These are phyloP conservation scores for Choiromyces venosus DNA, from an alignment of 495 filamentous ascomycete genomes.

Conservation along the genomic window DNA sequence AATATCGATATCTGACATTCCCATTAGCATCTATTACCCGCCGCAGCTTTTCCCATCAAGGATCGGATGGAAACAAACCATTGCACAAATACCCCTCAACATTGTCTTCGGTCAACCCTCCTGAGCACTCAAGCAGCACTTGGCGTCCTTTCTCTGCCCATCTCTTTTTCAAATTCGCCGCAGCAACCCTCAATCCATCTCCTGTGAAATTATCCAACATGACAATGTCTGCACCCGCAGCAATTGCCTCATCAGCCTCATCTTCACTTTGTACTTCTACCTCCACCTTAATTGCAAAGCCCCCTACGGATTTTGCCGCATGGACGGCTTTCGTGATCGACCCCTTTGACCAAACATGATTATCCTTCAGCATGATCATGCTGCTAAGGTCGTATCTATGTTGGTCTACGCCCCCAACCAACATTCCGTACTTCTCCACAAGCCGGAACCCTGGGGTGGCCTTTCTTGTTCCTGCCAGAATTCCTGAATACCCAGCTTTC, in stretches of 20 bases:
- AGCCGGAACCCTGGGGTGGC: slow-evolving; percentile 93
- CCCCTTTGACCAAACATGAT: slow-evolving; percentile 85
- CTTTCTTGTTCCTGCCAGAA: slow-evolving; percentile 91
- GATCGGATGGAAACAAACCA: slow-evolving; percentile 46
- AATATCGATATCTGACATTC: slow-evolving; percentile 71
- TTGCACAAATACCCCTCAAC: slow-evolving; percentile 71
- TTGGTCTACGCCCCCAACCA: slow-evolving; percentile 83
- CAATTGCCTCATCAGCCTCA: slow-evolving; percentile 85
- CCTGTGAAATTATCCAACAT: slow-evolving; percentile 94
- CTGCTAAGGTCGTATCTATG: slow-evolving; percentile 85
- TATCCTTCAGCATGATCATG: slow-evolving; percentile 99
- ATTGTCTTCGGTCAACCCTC: slow-evolving; percentile 81
- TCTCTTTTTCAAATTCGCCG: slow-evolving; percentile 64
- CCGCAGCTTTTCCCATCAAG: neutral
- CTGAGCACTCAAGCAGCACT: slow-evolving; percentile 85
- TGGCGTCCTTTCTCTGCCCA: slow-evolving; percentile 59
- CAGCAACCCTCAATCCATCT: slow-evolving; percentile 66
- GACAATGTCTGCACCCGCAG: slow-evolving; percentile 84
- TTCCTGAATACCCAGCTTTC: slow-evolving; percentile 66
- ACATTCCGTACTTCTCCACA: slow-evolving; percentile 96
- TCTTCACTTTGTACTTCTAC: slow-evolving; percentile 84
- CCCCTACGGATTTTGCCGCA: slow-evolving; percentile 76
- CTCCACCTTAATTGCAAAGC: slow-evolving; percentile 89
- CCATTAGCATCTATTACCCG: slow-evolving; percentile 5
- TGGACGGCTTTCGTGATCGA: slow-evolving; percentile 76